Evolutionary conservation across 2,329 filamentous ascomycete genomes (phyloP).

Genomic region (Colletotrichum salicis): DNA sequence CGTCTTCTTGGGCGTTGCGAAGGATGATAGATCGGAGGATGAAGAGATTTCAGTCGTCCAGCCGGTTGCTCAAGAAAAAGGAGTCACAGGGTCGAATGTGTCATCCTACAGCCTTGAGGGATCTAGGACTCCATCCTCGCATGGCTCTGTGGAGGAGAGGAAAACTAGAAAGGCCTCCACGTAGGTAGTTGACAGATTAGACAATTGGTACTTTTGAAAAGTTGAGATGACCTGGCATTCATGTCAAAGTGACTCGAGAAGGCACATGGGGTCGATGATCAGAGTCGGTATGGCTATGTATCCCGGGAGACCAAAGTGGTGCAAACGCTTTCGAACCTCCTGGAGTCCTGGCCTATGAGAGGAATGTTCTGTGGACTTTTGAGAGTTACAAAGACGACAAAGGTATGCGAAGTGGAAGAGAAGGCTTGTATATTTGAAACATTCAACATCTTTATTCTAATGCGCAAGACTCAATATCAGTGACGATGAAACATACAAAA

Average conservation of each 20-base stretch:
- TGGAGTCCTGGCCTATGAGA: no score
- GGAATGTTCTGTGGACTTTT: no score
- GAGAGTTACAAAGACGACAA: no score
- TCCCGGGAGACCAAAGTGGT: no score
- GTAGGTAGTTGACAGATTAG: not conserved
- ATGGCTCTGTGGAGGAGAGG: not conserved
- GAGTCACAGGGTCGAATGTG: not conserved
- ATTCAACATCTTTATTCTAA: not conserved
- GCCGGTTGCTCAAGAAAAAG: not conserved
- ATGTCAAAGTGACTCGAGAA: no score
- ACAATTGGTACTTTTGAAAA: not conserved
- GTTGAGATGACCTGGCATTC: not conserved
- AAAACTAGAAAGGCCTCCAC: not conserved
- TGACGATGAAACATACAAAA: not conserved
- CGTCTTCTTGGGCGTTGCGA: not conserved
- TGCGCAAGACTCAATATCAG: not conserved
- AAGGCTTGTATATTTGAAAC: not conserved
- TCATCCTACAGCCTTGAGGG: not conserved
- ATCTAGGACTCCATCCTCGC: not conserved
- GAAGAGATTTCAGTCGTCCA: not conserved
- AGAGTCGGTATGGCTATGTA: no score
- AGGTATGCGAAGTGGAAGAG: no score
- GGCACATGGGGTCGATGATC: no score
- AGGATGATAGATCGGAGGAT: not conserved
- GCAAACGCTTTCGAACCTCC: no score